Conservation (phyloP, 2,329 filamentous ascomycete species). For the Fusarium coffeatum region DNA sequence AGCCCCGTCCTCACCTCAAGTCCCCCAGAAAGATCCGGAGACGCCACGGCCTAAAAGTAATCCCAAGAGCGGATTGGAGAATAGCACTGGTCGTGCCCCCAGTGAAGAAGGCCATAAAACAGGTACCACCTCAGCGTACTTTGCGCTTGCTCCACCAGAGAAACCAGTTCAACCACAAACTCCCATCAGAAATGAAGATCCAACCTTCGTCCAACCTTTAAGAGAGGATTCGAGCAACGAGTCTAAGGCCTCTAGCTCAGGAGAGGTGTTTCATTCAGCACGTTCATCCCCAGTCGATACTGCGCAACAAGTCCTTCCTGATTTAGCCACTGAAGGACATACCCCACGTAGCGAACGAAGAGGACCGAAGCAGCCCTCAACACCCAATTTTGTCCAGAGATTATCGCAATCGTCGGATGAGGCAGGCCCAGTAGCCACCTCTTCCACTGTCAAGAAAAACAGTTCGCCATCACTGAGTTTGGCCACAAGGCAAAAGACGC, state of each 20-base stretch:
- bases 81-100: constrained; percentile 4
- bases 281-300: constrained; percentile 35
- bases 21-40: constrained; percentile 17
- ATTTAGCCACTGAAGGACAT: constrained; percentile 22
- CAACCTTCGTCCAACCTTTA: constrained; percentile 32
- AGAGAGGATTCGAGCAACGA: constrained; percentile 37
- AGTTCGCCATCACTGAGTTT: constrained; percentile 24
- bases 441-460: constrained; percentile 21
- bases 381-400: constrained; percentile 29
- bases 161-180: constrained; percentile 10
- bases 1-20: constrained; percentile 34
- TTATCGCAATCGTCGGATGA: constrained; percentile 30
- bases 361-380: neutral
- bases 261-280: constrained; percentile 39
- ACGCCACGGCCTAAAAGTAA: constrained; percentile 21
- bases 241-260: constrained; percentile 33
- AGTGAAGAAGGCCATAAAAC: constrained; percentile 6
- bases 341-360: neutral
- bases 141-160: constrained; percentile 10
- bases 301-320: constrained; percentile 17
- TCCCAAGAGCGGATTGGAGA: constrained; percentile 13
- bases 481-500: neutral
- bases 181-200: constrained; percentile 23
- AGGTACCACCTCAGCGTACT: constrained; percentile 26
- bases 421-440: neutral